Base-by-base conservation (phyloP, 2,329 filamentous ascomycete genomes). In the Lachnum nothofagi region DNA sequence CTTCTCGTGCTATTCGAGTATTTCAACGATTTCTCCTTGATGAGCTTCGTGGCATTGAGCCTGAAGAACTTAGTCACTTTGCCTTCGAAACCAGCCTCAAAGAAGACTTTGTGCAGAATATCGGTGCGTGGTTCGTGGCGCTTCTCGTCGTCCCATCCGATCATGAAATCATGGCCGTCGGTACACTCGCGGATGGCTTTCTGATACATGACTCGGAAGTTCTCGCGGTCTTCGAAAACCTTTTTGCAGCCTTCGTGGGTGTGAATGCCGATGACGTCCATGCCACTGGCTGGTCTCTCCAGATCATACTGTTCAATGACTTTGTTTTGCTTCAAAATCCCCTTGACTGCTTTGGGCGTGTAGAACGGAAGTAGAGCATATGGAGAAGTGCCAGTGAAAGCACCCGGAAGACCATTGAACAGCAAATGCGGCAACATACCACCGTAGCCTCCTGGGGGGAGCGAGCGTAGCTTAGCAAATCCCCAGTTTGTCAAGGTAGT, bases 281-380 rank as follows among this genome's bases (percentile, higher is more conserved):
- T 65, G 41, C 69, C 70, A 45, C 64, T 72, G 7, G 63, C 53
- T 16, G 72, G 71, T 49, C 72, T 60, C 35, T 66, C 61, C 5
- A 70, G 52, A 46, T 76, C 73, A 53, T 77, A 78, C 48, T 72
- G 64, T 3, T 71, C 62, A 6, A 74, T 56, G 6, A 66, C 69
- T 9, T 69, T 68, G 48, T 77, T 77, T 37, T 65, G 67, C 51
- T 70, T 69, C 24, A 78, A 56, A 16, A 77, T 77, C 3, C 64
- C 70, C 42, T 67, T 67, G 2, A 67, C 68, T 33, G 74, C 74
- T 40, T 71, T 66, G 0, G 74, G 74, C 0, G 74, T 77, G 52
- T 77, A 77, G 62, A 77, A 75, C 35, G 75, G 70, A 38, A 78
- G 61, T 2, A 75, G 62, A 19, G 63, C 74, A 52, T 76, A 74